phyloP scores from a whole-genome alignment of 495 filamentous ascomycete species.

The Glonium stellatum region DNA sequence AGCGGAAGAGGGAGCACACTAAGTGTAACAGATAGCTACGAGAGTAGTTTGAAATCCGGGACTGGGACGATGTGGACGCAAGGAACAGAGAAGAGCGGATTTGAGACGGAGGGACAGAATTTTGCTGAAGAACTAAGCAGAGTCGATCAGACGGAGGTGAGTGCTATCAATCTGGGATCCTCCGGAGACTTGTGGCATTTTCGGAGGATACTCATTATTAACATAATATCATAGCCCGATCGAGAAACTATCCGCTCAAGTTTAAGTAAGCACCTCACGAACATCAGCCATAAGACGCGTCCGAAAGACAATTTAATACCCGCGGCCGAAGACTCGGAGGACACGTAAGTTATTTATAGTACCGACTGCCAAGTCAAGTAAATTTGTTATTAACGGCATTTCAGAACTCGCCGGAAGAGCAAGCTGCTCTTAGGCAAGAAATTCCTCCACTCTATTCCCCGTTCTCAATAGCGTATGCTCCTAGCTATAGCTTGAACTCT shows the following conservation, averaged over 20 bases:
- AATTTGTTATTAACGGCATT: background rate
- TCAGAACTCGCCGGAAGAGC: slow-evolving; percentile 37
- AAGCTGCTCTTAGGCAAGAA: slow-evolving; percentile 43
- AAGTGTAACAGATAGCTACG: slow-evolving; percentile 13
- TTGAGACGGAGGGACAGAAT: slow-evolving; percentile 15
- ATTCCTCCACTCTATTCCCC: slow-evolving; percentile 23
- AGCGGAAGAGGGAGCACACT: slow-evolving; percentile 18
- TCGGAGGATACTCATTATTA: background rate
- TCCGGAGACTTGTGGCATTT: background rate
- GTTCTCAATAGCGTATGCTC: background rate
- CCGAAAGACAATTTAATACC: background rate
- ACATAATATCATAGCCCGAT: slow-evolving; percentile 2
- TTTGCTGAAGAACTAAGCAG: slow-evolving; percentile 24
- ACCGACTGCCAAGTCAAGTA: background rate
- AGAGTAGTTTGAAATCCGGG: slow-evolving; percentile 8
- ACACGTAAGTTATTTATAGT: slow-evolving; percentile 30
- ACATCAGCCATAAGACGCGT: background rate
- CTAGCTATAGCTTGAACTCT: background rate
- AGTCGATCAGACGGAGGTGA: slow-evolving; percentile 25
- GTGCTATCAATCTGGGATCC: background rate
- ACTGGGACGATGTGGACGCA: slow-evolving; percentile 4
- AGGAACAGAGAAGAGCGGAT: background rate
- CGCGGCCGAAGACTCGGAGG: slow-evolving; percentile 34
- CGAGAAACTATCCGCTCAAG: slow-evolving; percentile 1
- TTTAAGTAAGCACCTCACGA: slow-evolving; percentile 13